Evolutionary conservation across 306 rosid species (phyloP).

Genomic region (Vigna angularis): DNA sequence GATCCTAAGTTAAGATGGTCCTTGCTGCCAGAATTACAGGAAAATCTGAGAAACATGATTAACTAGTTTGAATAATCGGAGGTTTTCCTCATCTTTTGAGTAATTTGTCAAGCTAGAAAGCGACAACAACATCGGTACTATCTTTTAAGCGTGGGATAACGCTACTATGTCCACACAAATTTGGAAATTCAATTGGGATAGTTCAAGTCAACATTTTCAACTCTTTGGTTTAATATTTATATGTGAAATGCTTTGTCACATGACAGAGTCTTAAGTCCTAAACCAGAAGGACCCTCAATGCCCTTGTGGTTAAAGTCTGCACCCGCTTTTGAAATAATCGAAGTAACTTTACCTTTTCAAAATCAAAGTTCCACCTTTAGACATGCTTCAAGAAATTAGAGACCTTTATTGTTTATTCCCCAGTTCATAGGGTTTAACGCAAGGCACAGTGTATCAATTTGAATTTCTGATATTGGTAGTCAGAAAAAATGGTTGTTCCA

Average conservation of each 20-base stretch:
- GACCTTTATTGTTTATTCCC: slow-evolving; percentile 23
- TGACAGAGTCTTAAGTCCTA: slow-evolving; percentile 30
- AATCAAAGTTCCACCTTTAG: slow-evolving; percentile 46
- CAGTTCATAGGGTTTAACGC: slow-evolving; percentile 44
- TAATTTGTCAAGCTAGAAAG: slow-evolving; percentile 51
- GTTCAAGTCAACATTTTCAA: slow-evolving; percentile 24
- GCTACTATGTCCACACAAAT: slow-evolving; percentile 25
- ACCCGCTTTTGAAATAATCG: slow-evolving; percentile 57
- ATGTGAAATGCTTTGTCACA: not conserved
- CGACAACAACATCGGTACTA: slow-evolving; percentile 53
- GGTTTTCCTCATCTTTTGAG: slow-evolving; percentile 39
- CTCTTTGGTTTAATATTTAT: not conserved
- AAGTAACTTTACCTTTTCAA: slow-evolving; percentile 65
- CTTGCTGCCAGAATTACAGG: slow-evolving; percentile 7
- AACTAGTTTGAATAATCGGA: slow-evolving; percentile 16
- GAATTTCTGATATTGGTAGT: slow-evolving; percentile 39
- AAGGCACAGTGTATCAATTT: slow-evolving; percentile 37
- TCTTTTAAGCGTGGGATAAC: slow-evolving; percentile 19
- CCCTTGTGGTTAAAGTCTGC: slow-evolving; percentile 46
- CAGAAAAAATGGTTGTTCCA: not conserved
- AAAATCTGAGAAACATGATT: slow-evolving; percentile 25
- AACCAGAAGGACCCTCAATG: not conserved
- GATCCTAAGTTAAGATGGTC: slow-evolving; percentile 40
- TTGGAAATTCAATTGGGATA: slow-evolving; percentile 14
- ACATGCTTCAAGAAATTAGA: slow-evolving; percentile 41